These are phyloP conservation scores for Telfairia occidentalis DNA, from an alignment of 331 rosid genomes.

Conservation along the genomic window DNA sequence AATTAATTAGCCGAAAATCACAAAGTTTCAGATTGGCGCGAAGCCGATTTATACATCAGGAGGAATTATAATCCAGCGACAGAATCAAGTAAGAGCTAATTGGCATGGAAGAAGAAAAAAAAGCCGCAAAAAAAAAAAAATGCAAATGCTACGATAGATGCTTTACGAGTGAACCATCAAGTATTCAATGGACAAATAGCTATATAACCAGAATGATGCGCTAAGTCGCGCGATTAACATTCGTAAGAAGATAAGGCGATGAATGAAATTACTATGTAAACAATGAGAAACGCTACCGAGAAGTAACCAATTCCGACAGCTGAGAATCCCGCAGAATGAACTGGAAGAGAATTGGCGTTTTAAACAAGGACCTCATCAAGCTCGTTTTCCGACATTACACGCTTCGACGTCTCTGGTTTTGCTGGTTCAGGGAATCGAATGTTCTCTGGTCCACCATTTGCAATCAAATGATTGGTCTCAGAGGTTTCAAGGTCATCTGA, in stretches of 20 bases:
- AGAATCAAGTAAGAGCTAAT: not conserved
- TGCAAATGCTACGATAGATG: not conserved
- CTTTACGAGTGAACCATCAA: not conserved
- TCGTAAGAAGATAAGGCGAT: not conserved
- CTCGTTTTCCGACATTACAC: not conserved
- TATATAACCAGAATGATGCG: not conserved
- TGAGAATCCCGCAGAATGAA: too few relatives aligned
- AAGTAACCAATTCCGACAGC: not conserved
- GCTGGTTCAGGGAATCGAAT: not conserved
- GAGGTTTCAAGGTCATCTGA: not conserved
- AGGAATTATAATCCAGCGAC: not conserved
- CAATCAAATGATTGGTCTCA: not conserved
- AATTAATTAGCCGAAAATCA: not conserved
- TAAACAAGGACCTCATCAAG: too few relatives aligned
- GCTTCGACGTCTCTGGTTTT: not conserved
- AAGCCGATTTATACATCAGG: not conserved
- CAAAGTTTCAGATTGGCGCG: not conserved
- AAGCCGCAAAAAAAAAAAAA: not conserved
- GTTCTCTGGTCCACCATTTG: not conserved
- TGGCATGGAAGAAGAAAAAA: not conserved
- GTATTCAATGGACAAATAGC: not conserved
- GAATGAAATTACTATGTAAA: not conserved
- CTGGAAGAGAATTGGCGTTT: too few relatives aligned
- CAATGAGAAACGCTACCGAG: not conserved
- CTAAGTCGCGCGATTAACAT: not conserved